Base-by-base conservation (phyloP, 306 rosid genomes). In the Fagus crenata region DNA sequence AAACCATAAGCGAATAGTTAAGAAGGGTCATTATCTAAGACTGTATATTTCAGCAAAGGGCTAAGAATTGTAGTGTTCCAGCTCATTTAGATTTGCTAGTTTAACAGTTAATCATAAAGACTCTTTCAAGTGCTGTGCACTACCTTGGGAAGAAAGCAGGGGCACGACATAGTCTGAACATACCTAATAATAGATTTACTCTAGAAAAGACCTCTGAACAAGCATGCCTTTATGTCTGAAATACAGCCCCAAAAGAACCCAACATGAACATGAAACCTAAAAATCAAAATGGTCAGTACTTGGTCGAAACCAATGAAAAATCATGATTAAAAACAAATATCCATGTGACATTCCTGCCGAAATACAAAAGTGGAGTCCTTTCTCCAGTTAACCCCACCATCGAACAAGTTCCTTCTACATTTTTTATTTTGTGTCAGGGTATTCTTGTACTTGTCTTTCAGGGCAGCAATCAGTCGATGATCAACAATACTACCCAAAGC, bases 401-500 rank as follows among this genome's bases (percentile, higher is more conserved):
- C 70, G 55, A 46, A 43, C 77, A 43, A 67, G 70, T 67, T 75
- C 71, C 80, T 55, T 49, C 67, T 63, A 76, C 35, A 41, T 71
- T 56, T 33, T 37, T 71, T 69, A 9, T 51, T 60, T 54, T 59
- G 83, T 85, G 78, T 77, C 77, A 82, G 87, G 86, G 36, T 58
- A 83, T 67, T 85, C 84, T 80, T 84, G 89, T 86, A 84, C 78
- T 69, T 85, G 91, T 85, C 82, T 92, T 85, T 81, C 93, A 89
- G 96, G 97, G 72, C 92, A 89, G 82, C 72, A 89, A 78, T 70
- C 99, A 61, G 53, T 85, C 39, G 98, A 95, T 80, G 97, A 92
- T 72, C 92, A 90, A 76, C 96, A 88, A 67, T 84, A 33, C 97
- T 77, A 78, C 81, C 83, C 73, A 53, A 92, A 87, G 80, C 67